Evolutionary conservation across 164 flowering plant genomes (phyloP).

Genomic region (Platanus orientalis): DNA sequence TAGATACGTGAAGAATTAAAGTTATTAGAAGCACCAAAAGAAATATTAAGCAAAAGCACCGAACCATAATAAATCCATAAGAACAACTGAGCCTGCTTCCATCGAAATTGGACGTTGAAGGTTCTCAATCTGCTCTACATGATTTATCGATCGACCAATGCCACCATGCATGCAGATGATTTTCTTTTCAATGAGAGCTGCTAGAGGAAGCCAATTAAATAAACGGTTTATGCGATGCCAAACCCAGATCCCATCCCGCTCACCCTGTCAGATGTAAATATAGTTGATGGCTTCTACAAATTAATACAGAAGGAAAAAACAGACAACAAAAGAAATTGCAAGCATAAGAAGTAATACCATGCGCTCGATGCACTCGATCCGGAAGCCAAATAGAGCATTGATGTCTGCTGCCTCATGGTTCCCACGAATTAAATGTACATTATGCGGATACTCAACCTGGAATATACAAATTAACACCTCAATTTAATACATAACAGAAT

Average conservation of each 20-base stretch:
- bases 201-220: constrained; percentile 93
- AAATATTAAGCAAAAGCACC: constrained; percentile 20
- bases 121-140: constrained; percentile 73
- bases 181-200: constrained; percentile 93
- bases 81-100: constrained; percentile 85
- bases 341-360: constrained; percentile 40
- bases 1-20: not conserved
- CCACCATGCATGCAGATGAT: constrained; percentile 99
- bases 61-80: constrained; percentile 81
- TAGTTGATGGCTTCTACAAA: constrained; percentile 14
- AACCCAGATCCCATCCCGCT: constrained; percentile 97
- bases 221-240: constrained; percentile 98
- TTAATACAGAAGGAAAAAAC: not conserved
- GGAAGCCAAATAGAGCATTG: constrained; percentile 83
- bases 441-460: constrained; percentile 63
- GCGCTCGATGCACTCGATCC: constrained; percentile 88
- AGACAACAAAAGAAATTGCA: not conserved
- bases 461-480: constrained; percentile 7
- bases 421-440: constrained; percentile 81
- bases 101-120: constrained; percentile 83
- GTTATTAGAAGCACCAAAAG: not conserved
- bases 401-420: constrained; percentile 92
- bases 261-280: constrained; percentile 97
- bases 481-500: constrained; percentile 2
- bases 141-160: constrained; percentile 85